These are phyloP conservation scores for Daedalea quercina DNA, from an alignment of 768 basidiomycete genomes.

Conservation along the genomic window DNA sequence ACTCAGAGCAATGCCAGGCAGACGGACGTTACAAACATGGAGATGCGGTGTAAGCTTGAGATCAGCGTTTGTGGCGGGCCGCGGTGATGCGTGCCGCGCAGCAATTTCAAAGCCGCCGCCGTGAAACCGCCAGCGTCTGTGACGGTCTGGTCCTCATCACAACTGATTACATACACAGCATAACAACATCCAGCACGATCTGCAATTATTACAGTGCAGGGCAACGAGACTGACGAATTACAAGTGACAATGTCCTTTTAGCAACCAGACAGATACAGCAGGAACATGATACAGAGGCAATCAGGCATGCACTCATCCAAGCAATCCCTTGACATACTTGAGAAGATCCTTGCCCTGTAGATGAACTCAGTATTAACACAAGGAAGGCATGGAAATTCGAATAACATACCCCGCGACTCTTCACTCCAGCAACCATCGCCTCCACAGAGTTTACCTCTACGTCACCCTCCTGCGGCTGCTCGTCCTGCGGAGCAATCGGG, in stretches of 20 bases:
- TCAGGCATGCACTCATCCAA: slow-evolving; percentile 38
- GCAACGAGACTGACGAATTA: too few relatives aligned
- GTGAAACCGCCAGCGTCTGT: too few relatives aligned
- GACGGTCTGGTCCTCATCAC: too few relatives aligned
- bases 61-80: too few relatives aligned
- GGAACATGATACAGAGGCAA: not conserved
- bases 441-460: slow-evolving; percentile 44
- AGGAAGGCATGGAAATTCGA: not conserved
- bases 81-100: too few relatives aligned
- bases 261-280: too few relatives aligned
- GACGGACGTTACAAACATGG: slow-evolving; percentile 1
- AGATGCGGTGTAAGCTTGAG: not conserved
- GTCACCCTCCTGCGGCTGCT: slow-evolving; percentile 3
- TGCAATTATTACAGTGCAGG: too few relatives aligned
- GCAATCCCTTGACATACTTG: slow-evolving; percentile 61
- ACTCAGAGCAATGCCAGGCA: not conserved
- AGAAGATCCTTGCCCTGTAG: slow-evolving; percentile 62
- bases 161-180: too few relatives aligned
- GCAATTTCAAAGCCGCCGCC: too few relatives aligned
- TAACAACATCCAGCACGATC: too few relatives aligned
- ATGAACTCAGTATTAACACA: slow-evolving; percentile 7
- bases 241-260: too few relatives aligned
- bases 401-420: slow-evolving; percentile 55
- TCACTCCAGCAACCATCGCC: slow-evolving; percentile 74
- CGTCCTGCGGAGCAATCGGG: not conserved